Base-by-base conservation (phyloP, 495 filamentous ascomycete genomes). In the Aspergillus hancockii region DNA sequence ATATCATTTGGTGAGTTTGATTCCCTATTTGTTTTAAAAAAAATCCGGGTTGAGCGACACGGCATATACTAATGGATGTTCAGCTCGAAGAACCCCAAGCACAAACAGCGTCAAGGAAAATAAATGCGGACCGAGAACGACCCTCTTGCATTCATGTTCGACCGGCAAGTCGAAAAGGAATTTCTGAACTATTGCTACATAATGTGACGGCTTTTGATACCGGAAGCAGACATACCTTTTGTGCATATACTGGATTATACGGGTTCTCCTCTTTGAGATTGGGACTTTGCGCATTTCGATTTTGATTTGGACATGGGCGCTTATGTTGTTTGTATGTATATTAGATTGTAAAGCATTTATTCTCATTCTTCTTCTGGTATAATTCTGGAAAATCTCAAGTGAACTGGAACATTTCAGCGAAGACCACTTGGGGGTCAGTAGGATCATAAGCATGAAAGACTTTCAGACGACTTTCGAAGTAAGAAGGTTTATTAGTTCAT, bases 81-180 rank as follows among this genome's bases (percentile, higher is more conserved):
- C 59, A 91, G 89, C 76, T 79, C 81, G 57, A 84, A 87, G 66
- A 92, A 92, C 68, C 87, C 87, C 51, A 91, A 90, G 71, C 89
- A 92, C 65, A 92, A 92, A 81, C 89, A 91, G 67, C 69, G 71
- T 41, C 71, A 74, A 62, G 71, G 71, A 23, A 74, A 74, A 71
- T 74, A 69, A 55, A 62, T 36, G 79, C 38, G 5, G 16, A n/a
- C 16, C 14, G 38, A 14, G 38, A n/a, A 14, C 1, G n/a, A 41
- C 16, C 38, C 14, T 6, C 14, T n/a, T 41, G 34, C 14, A 41
- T 41, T 41, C 8, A n/a, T 41, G 38, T 16, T 41, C 38, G 38
- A n/a, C n/a, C 10, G 13, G 16, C 16, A n/a, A 16, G 38, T 14
- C 5, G 38, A 18, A 41, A 41, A 41, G 1, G 14, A n/a, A 3